These are phyloP conservation scores for Durotheca rogersii DNA, from an alignment of 495 filamentous ascomycete species.

Conservation along the genomic window DNA sequence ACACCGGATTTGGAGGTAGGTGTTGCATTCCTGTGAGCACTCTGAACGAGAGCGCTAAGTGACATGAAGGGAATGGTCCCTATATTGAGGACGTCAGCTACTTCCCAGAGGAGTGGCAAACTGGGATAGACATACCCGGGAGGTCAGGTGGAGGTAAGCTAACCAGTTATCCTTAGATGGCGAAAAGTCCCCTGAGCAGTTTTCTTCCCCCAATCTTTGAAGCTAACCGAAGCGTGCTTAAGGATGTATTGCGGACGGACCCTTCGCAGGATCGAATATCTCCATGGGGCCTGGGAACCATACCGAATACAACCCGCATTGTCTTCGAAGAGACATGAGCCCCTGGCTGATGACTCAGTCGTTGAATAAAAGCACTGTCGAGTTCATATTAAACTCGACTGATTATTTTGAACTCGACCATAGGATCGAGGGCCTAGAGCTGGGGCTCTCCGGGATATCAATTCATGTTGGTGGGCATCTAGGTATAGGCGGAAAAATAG, in stretches of 20 bases:
- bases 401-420: conserved; percentile 23
- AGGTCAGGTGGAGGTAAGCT: conserved; percentile 31
- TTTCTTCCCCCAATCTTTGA: no score
- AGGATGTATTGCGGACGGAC: conserved; percentile 38
- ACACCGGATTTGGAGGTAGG: conserved; percentile 37
- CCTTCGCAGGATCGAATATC: conserved; percentile 38
- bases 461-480: conserved; percentile 30
- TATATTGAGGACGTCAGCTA: conserved; percentile 34
- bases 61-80: conserved; percentile 51
- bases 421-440: conserved; percentile 22
- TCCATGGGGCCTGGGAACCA: conserved; percentile 38
- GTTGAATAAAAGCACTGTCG: conserved; percentile 5
- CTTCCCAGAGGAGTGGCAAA: conserved; percentile 24
- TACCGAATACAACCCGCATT: conserved; percentile 35
- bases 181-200: no score
- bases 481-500: conserved; percentile 29
- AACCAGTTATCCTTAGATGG: not conserved
- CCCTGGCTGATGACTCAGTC: conserved; percentile 14
- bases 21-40: not conserved
- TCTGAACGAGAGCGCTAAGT: conserved; percentile 30
- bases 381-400: conserved; percentile 11
- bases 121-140: conserved; percentile 24
- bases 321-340: conserved; percentile 40
- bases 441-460: conserved; percentile 14
- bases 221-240: not conserved